Conservation (phyloP, 176 grass and related monocot genomes). For the Themeda triandra region DNA sequence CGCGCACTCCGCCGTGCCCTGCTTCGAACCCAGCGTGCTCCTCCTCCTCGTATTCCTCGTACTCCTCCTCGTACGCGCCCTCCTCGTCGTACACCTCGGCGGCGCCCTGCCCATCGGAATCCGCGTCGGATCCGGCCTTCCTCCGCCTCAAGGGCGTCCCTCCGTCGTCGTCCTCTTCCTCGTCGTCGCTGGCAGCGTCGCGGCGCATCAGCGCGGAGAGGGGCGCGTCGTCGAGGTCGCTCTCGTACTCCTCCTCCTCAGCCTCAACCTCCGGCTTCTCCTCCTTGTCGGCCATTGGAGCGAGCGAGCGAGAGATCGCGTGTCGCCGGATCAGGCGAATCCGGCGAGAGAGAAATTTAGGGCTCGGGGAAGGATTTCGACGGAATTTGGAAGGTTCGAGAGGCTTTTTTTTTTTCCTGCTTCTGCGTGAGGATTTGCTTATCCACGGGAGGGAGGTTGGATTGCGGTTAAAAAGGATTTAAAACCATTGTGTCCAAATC, state of each 20-base stretch:
- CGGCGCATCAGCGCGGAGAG: conserved; percentile 67
- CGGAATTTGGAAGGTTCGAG: conserved; percentile 45
- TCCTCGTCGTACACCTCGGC: conserved; percentile 77
- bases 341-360: conserved; percentile 8
- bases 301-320: conserved; percentile 24
- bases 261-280: conserved; percentile 23
- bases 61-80: conserved; percentile 43
- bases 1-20: neutral
- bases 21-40: conserved; percentile 37
- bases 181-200: conserved; percentile 83
- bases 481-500: conserved; percentile 24
- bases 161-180: conserved; percentile 36
- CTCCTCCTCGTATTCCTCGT: conserved; percentile 41
- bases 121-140: conserved; percentile 60
- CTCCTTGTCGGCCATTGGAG: conserved; percentile 42
- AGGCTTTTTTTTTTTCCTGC: conserved; percentile 3
- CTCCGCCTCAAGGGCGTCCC: neutral
- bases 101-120: conserved; percentile 79
- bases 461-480: conserved; percentile 15
- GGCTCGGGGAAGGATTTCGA: conserved; percentile 19
- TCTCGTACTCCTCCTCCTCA: conserved; percentile 68
- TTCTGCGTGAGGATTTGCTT: neutral
- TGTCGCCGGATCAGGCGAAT: neutral
- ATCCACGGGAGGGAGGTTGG: conserved; percentile 12
- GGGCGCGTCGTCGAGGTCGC: conserved; percentile 83